Conservation (phyloP, 108 stramenopile species). For the Bacterosira constricta region DNA sequence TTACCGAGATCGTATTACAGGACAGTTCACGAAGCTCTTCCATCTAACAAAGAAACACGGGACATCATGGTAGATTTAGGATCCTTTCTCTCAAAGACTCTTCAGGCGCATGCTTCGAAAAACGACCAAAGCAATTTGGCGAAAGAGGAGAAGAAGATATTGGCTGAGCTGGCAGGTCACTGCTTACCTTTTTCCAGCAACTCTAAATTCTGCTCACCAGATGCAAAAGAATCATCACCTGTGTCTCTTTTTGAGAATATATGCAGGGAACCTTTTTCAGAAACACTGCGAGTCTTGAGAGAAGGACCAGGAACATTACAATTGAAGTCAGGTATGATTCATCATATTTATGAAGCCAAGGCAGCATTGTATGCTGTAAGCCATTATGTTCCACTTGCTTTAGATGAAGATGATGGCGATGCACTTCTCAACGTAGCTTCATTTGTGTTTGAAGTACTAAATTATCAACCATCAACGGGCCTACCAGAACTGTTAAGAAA, state of each 20-base stretch:
- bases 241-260: constrained; percentile 22
- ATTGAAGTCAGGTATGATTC: background rate
- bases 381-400: constrained; percentile 29
- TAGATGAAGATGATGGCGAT: constrained; percentile 23
- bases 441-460: constrained; percentile 25
- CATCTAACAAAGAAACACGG: background rate
- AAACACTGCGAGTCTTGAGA: constrained; percentile 6
- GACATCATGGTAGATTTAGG: constrained; percentile 3
- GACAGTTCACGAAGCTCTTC: constrained; percentile 6
- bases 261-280: constrained; percentile 14
- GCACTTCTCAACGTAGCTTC: constrained; percentile 21
- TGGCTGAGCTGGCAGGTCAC: constrained; percentile 39
- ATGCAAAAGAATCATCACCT: constrained; percentile 8
- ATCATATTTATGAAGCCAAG: constrained; percentile 15
- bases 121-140: constrained; percentile 21
- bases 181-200: constrained; percentile 22
- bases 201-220: background rate
- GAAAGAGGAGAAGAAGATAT: constrained; percentile 25
- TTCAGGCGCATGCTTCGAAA: constrained; percentile 4
- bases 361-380: constrained; percentile 34
- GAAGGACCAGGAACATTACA: background rate
- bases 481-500: background rate
- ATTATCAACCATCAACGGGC: background rate
- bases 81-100: background rate
- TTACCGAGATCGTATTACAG: constrained; percentile 29